A percentile compares a stretch with the other conserved stretches of the same genome.
These are phyloP conservation scores for Trichoderma erinaceum DNA, from an alignment of 495 filamentous ascomycete genomes.

Conservation along the genomic window DNA sequence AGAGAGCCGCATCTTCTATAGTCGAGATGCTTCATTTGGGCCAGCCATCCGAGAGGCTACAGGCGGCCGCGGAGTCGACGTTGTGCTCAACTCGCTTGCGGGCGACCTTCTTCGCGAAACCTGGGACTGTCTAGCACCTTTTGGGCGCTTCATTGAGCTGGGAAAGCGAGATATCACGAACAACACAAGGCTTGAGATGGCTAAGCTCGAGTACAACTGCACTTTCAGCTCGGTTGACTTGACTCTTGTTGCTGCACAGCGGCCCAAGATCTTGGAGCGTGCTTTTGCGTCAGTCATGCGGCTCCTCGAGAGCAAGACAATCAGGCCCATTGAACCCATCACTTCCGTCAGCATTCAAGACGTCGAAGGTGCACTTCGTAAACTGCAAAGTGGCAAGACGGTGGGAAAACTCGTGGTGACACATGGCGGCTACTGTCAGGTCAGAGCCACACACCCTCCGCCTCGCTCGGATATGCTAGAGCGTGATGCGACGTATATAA, in stretches of 20 bases:
- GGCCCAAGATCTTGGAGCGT: slow-evolving; percentile 33
- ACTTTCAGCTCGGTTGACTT: slow-evolving; percentile 47
- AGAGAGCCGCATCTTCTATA: slow-evolving; percentile 51
- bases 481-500: slow-evolving; percentile 48
- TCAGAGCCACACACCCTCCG: slow-evolving; percentile 21
- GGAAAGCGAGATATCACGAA: slow-evolving; percentile 34
- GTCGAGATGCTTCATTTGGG: slow-evolving; percentile 40
- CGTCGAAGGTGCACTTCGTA: slow-evolving; percentile 38
- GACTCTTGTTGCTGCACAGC: slow-evolving; percentile 33
- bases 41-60: slow-evolving; percentile 45
- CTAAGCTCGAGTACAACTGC: slow-evolving; percentile 37
- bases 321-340: slow-evolving; percentile 30
- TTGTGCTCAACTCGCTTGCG: slow-evolving; percentile 55
- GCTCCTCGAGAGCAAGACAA: slow-evolving; percentile 35
- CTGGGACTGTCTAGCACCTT: slow-evolving; percentile 44
- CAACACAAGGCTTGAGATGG: slow-evolving; percentile 37
- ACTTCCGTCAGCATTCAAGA: slow-evolving; percentile 32
- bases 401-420: slow-evolving; percentile 53
- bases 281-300: slow-evolving; percentile 37
- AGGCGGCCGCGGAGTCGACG: slow-evolving; percentile 51
- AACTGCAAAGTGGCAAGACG: slow-evolving; percentile 45
- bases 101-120: slow-evolving; percentile 39
- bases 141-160: slow-evolving; percentile 44
- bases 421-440: slow-evolving; percentile 19
- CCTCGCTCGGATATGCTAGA: slow-evolving; percentile 26